Percentiles rank a stretch among this genome's conserved stretches.
Conservation (phyloP, 1,139 yeast species). For the Candida dubliniensis region DNA sequence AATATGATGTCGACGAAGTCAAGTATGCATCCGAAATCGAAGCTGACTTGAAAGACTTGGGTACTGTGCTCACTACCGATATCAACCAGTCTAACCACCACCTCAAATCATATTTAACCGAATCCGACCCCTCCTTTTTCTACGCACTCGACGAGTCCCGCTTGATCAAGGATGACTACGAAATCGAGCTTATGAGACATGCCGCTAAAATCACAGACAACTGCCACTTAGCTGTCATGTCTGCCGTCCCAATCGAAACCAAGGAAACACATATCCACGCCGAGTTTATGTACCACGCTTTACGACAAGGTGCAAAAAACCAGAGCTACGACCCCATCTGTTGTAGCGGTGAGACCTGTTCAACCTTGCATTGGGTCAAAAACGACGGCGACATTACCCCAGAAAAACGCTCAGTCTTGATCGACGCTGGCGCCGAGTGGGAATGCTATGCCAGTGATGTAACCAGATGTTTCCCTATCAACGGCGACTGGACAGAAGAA, state of each 20-base stretch:
- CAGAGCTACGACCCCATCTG: conserved; percentile 95
- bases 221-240: conserved; percentile 89
- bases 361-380: conserved; percentile 85
- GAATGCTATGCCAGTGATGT: no score
- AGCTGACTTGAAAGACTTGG: conserved; percentile 8
- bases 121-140: conserved; percentile 51
- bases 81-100: conserved; percentile 36
- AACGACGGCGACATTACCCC: conserved; percentile 67
- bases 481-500: conserved; percentile 86
- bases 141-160: conserved; percentile 86
- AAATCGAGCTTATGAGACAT: conserved; percentile 69
- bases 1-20: conserved; percentile 82
- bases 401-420: conserved; percentile 61
- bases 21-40: conserved; percentile 49
- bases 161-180: conserved; percentile 79
- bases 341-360: conserved; percentile 89
- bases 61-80: conserved; percentile 42
- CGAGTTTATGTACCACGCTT: conserved; percentile 88
- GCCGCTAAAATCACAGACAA: conserved; percentile 86
- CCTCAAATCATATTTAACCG: conserved; percentile 34
- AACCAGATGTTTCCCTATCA: conserved; percentile 90
- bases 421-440: conserved; percentile 99
- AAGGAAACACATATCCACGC: conserved; percentile 94
- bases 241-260: conserved; percentile 82
- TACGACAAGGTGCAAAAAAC: conserved; percentile 87